phyloP scores from a whole-genome alignment of 2,329 filamentous ascomycete species.

The Aspergillus tanneri region DNA sequence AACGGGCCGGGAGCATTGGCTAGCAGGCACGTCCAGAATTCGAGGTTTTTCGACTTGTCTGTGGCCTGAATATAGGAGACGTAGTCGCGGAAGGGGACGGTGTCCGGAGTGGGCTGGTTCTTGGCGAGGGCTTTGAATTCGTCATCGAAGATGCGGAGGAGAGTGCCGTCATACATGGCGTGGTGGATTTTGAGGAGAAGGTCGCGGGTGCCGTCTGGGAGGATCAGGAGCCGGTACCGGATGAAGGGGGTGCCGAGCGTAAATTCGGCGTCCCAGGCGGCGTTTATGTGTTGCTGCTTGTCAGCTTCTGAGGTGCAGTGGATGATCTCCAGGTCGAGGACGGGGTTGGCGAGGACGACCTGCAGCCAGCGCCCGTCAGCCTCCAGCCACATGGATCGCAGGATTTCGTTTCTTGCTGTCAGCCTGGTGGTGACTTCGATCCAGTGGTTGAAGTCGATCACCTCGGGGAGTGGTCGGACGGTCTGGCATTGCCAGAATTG shows the following conservation, averaged over 20 bases:
- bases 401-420: conserved; percentile 4
- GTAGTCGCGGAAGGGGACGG: conserved; percentile 4
- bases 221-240: conserved; percentile 2
- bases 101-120: background rate
- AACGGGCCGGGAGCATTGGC: background rate
- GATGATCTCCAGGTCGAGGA: background rate
- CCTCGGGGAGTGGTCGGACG: background rate
- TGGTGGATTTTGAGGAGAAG: conserved; percentile 5
- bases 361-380: background rate
- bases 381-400: conserved; percentile 2
- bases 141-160: conserved; percentile 9
- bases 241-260: conserved; percentile 7
- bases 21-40: conserved; percentile 1
- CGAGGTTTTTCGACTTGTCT: background rate
- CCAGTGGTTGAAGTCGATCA: background rate
- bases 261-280: conserved; percentile 1
- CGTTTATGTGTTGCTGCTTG: background rate
- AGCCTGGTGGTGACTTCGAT: background rate
- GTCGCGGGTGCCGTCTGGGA: conserved; percentile 3
- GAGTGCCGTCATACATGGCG: conserved; percentile 5
- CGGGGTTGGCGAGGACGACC: background rate
- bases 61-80: background rate
- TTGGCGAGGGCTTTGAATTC: background rate
- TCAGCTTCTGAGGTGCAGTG: background rate
- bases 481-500: conserved; percentile 1